phyloP scores from a whole-genome alignment of 441 rosid species.

The Oxalis stricta region DNA sequence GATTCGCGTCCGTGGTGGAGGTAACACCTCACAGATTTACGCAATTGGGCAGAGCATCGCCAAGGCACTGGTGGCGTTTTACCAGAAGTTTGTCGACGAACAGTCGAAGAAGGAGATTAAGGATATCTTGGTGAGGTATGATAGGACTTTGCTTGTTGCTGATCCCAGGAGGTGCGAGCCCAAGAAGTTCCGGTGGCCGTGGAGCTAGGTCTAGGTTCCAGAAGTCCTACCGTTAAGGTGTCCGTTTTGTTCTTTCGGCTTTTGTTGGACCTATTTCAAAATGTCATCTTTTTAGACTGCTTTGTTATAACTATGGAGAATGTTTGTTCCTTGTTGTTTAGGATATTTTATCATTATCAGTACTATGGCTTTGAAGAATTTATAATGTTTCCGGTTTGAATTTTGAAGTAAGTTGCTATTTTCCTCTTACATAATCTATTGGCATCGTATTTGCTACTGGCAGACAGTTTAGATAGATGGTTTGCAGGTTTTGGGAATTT shows the following conservation, averaged over 20 bases:
- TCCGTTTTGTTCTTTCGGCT: neutral
- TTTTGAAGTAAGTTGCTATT: no score
- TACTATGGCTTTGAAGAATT: no score
- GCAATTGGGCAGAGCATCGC: constrained; percentile 74
- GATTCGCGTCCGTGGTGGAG: constrained; percentile 61
- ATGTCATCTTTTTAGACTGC: no score
- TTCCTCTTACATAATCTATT: no score
- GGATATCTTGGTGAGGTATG: constrained; percentile 59
- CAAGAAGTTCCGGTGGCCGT: constrained; percentile 76
- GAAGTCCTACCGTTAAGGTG: constrained; percentile 67
- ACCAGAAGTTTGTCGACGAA: constrained; percentile 68
- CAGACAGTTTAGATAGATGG: no score
- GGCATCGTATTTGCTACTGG: no score
- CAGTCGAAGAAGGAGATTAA: constrained; percentile 73
- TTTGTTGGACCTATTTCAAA: neutral
- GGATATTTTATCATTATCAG: no score
- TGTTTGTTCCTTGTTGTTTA: no score
- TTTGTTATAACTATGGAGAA: no score
- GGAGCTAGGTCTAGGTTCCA: constrained; percentile 89
- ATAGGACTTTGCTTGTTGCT: constrained; percentile 67
- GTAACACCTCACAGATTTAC: constrained; percentile 69
- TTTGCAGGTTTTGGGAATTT: no score
- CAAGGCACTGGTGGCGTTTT: constrained; percentile 55
- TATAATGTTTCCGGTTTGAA: no score
- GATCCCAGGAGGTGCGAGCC: constrained; percentile 81